These are phyloP conservation scores for Populus nigra DNA, from an alignment of 345 rosid species.

Conservation along the genomic window DNA sequence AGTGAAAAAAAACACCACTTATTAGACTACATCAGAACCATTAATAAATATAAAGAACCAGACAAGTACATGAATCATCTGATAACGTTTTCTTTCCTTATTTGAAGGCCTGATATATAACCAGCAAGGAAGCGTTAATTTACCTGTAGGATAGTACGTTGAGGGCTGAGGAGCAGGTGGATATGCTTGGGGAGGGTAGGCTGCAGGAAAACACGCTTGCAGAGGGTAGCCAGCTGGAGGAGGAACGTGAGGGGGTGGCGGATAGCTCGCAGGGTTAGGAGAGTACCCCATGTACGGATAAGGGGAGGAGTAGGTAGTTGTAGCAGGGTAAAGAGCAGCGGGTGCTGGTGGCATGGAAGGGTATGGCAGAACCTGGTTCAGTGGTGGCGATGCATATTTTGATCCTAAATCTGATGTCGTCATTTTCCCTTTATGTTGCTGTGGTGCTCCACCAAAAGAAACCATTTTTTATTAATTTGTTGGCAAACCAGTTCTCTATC, in stretches of 20 bases:
- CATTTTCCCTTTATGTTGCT: constrained; percentile 7
- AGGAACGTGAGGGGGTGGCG: background rate
- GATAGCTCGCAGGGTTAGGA: constrained; percentile 1
- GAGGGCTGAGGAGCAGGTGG: background rate
- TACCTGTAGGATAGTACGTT: constrained; percentile 8
- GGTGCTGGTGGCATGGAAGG: constrained; percentile 7
- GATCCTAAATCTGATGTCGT: constrained; percentile 9
- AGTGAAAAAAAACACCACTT: too few species aligned
- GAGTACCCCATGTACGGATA: constrained; percentile 6
- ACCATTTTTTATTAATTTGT: background rate
- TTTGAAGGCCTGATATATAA: background rate
- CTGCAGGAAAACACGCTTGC: background rate
- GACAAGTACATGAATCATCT: background rate
- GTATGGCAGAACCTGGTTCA: constrained; percentile 16
- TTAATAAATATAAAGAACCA: background rate
- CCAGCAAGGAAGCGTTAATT: background rate
- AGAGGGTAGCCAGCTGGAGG: constrained; percentile 17
- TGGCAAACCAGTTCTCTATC: background rate
- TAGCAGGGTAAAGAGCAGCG: constrained; percentile 13
- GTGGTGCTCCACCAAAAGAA: background rate
- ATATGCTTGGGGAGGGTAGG: constrained; percentile 3
- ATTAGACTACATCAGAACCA: too few species aligned
- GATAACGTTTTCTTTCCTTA: too few species aligned
- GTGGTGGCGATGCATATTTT: constrained; percentile 12
- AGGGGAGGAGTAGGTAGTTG: background rate